phyloP scores from a whole-genome alignment of 1,139 yeast genomes.

The Yamadazyma diddensiae region DNA sequence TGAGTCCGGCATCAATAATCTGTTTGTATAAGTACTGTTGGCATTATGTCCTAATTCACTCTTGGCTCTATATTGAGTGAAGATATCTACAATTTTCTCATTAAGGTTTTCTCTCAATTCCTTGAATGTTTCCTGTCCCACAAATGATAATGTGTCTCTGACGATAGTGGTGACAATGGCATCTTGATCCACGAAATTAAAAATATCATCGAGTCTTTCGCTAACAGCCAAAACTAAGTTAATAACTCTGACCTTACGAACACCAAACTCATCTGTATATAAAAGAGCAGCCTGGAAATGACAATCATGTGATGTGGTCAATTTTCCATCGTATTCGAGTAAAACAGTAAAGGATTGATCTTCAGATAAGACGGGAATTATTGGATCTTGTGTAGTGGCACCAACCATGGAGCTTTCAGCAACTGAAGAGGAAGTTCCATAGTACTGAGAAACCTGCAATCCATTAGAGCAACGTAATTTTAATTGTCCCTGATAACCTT shows the following conservation, averaged over 20 bases:
- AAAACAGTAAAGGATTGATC: constrained; percentile 72
- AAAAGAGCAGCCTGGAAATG: constrained; percentile 90
- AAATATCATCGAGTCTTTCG: constrained; percentile 68
- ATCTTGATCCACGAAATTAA: constrained; percentile 83
- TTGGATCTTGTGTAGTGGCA: constrained; percentile 55
- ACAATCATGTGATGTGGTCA: constrained; percentile 71
- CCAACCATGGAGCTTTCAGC: constrained; percentile 30
- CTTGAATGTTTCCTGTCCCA: constrained; percentile 58
- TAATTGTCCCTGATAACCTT: constrained; percentile 79
- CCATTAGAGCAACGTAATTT: constrained; percentile 90
- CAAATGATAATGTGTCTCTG: constrained; percentile 62
- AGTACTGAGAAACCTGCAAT: constrained; percentile 75
- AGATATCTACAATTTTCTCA: constrained; percentile 65
- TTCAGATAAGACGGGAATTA: constrained; percentile 61
- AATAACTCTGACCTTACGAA: constrained; percentile 78
- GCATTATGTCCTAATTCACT: constrained; percentile 48
- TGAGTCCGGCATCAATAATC: constrained; percentile 79
- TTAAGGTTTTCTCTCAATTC: constrained; percentile 65
- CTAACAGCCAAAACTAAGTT: constrained; percentile 82
- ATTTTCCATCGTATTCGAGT: constrained; percentile 73
- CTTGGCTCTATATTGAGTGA: constrained; percentile 70
- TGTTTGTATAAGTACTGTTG: constrained; percentile 52
- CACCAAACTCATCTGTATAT: constrained; percentile 75
- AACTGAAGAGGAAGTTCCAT: constrained; percentile 47
- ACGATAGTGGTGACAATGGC: constrained; percentile 70